Evolutionary conservation across 1,284 basidiomycete genomes (phyloP).

Genomic region (Rhodotorula sp.): DNA sequence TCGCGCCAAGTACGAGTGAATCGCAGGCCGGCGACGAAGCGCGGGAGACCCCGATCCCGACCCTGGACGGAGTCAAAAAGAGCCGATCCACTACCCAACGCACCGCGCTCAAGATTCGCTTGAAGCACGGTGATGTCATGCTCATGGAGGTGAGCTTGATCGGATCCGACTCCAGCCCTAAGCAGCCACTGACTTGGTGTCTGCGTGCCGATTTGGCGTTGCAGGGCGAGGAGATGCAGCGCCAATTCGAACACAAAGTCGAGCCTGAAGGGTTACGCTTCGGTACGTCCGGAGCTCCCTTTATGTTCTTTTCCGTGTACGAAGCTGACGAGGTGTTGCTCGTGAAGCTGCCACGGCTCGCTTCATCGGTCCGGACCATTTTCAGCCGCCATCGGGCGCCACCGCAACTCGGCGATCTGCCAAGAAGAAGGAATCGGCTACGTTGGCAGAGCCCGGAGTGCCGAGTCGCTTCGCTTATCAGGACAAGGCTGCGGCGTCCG

Average conservation of each 20-base stretch:
- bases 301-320: not conserved
- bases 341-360: constrained; percentile 29
- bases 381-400: not conserved
- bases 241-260: constrained; percentile 27
- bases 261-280: constrained; percentile 20
- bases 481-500: not conserved
- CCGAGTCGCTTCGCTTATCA: constrained; percentile 6
- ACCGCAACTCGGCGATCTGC: too few relatives aligned
- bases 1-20: not conserved
- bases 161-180: too few relatives aligned
- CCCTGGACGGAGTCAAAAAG: not conserved
- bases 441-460: too few relatives aligned
- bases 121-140: constrained; percentile 26
- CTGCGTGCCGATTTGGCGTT: not conserved
- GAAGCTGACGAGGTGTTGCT: not conserved
- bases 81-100: not conserved
- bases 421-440: too few relatives aligned
- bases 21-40: not conserved
- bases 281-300: constrained; percentile 1
- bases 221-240: constrained; percentile 28
- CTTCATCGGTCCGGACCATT: constrained; percentile 26
- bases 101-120: constrained; percentile 6
- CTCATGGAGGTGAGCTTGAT: constrained; percentile 30
- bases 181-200: not conserved
- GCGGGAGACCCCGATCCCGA: not conserved